phyloP scores from a whole-genome alignment of 2,329 filamentous ascomycete species.

The Cladosporium sphaerospermum region DNA sequence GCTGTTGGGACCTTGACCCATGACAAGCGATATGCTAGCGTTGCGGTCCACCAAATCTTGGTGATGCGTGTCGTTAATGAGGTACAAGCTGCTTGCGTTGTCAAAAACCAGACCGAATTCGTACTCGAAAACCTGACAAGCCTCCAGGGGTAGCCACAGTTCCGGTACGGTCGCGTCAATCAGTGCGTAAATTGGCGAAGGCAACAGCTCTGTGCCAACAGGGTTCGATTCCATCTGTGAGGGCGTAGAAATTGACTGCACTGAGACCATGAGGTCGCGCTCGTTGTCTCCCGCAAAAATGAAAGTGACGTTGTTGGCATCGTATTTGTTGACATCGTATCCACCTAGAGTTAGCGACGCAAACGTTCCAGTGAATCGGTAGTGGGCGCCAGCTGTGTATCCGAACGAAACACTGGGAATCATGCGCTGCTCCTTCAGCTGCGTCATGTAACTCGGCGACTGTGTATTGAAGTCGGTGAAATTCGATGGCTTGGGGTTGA shows the following conservation, averaged over 20 bases:
- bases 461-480: slow-evolving; percentile 47
- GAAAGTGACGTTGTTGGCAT: slow-evolving; percentile 56
- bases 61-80: slow-evolving; percentile 53
- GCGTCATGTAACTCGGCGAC: slow-evolving; percentile 48
- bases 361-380: slow-evolving; percentile 43
- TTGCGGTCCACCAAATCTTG: slow-evolving; percentile 42
- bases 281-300: slow-evolving; percentile 51
- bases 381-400: slow-evolving; percentile 69
- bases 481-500: slow-evolving; percentile 46
- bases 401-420: slow-evolving; percentile 70
- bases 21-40: slow-evolving; percentile 38
- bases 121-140: slow-evolving; percentile 60
- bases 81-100: slow-evolving; percentile 57
- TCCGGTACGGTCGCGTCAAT: slow-evolving; percentile 46
- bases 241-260: slow-evolving; percentile 35
- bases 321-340: slow-evolving; percentile 59
- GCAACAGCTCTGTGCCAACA: slow-evolving; percentile 32
- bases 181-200: slow-evolving; percentile 36
- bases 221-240: slow-evolving; percentile 24
- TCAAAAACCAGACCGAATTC: slow-evolving; percentile 62
- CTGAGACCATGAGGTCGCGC: slow-evolving; percentile 54
- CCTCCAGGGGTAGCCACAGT: slow-evolving; percentile 42
- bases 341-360: slow-evolving; percentile 60
- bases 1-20: slow-evolving; percentile 29
- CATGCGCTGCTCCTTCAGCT: slow-evolving; percentile 50